Conservation (phyloP, 441 rosid genomes). For the Melastoma candidum region DNA sequence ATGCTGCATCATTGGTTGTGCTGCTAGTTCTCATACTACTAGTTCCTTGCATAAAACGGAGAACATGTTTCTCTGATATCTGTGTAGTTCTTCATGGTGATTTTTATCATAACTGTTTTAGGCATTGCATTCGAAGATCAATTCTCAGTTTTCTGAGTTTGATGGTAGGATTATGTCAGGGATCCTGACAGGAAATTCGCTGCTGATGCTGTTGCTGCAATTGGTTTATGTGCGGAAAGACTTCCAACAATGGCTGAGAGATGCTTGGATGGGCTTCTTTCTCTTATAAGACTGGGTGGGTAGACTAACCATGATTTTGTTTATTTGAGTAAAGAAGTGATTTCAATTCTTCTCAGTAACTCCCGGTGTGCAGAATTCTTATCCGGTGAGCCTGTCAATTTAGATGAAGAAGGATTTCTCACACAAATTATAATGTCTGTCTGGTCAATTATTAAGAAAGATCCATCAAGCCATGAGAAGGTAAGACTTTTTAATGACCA, state of each 20-base stretch:
- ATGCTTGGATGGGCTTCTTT: constrained; percentile 66
- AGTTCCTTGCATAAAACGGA: no score
- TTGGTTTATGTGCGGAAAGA: constrained; percentile 70
- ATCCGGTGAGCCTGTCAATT: constrained; percentile 30
- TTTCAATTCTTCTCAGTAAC: constrained; percentile 17
- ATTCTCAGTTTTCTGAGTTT: constrained; percentile 24
- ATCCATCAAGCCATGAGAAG: constrained; percentile 73
- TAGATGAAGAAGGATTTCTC: constrained; percentile 58
- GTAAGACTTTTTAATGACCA: constrained; percentile 23
- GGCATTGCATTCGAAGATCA: constrained; percentile 11
- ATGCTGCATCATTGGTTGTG: no score
- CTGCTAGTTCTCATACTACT: no score
- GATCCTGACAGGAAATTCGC: constrained; percentile 91
- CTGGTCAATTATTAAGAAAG: constrained; percentile 61
- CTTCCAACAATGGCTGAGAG: constrained; percentile 58
- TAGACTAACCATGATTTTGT: constrained; percentile 8
- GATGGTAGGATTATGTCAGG: constrained; percentile 72
- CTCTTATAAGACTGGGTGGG: constrained; percentile 60
- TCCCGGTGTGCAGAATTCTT: constrained; percentile 42
- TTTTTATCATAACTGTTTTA: constrained; percentile 4
- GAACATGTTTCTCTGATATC: not conserved
- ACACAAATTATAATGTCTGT: constrained; percentile 70
- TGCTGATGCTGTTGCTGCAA: constrained; percentile 75
- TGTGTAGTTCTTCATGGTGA: not conserved
- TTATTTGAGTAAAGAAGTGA: not conserved